Conservation (phyloP, 352 stramenopile species). For the Phytophthora kernoviae region DNA sequence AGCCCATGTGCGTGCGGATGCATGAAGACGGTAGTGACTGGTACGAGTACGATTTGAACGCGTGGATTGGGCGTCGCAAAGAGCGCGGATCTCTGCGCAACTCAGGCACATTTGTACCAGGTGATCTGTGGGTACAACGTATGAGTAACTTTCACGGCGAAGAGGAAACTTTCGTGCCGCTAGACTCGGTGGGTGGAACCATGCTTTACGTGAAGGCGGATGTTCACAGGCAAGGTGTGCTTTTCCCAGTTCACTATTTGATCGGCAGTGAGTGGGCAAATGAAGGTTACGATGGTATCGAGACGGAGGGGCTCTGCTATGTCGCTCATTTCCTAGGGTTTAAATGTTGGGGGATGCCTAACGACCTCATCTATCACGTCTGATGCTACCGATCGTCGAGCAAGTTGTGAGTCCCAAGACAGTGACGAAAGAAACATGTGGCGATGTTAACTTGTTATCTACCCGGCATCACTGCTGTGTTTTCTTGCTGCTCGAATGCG, state of each 20-base stretch:
- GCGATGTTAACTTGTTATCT: no score
- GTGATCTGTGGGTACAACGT: conserved; percentile 19
- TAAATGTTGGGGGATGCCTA: conserved; percentile 56
- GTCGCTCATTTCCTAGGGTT: conserved; percentile 51
- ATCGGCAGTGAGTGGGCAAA: conserved; percentile 45
- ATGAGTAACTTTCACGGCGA: conserved; percentile 23
- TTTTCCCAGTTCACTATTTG: conserved; percentile 47
- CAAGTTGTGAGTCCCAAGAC: no score
- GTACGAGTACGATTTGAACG: conserved; percentile 35
- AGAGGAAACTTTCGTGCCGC: conserved; percentile 17
- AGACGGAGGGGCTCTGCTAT: conserved; percentile 55
- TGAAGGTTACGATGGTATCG: conserved; percentile 56
- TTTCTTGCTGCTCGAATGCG: no score
- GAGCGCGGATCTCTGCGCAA: conserved; percentile 13
- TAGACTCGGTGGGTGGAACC: conserved; percentile 55
- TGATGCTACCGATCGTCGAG: background rate
- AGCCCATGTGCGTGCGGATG: conserved; percentile 32
- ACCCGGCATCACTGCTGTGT: no score
- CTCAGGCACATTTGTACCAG: conserved; percentile 13
- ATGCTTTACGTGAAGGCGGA: conserved; percentile 56
- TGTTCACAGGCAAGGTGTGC: conserved; percentile 49
- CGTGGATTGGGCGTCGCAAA: conserved; percentile 25
- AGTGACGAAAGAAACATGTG: no score
- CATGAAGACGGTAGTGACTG: conserved; percentile 17
- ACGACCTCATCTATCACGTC: conserved; percentile 43